Conservation (phyloP, 306 rosid species). For the Corylus americana region DNA sequence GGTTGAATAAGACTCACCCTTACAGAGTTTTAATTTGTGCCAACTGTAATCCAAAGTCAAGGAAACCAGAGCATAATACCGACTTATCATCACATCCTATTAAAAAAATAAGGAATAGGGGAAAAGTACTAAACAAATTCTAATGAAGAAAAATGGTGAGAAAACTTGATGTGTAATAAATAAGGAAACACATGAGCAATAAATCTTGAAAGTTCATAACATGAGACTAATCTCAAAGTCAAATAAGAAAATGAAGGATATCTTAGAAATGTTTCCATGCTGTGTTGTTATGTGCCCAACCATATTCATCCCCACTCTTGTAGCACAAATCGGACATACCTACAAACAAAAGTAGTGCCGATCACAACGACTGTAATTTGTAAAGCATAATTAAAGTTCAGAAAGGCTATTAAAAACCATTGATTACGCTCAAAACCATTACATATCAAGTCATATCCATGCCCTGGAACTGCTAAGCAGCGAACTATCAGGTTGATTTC, state of each 20-base stretch:
- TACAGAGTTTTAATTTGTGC: conserved; percentile 44
- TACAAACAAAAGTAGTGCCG: conserved; percentile 37
- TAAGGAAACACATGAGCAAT: neutral
- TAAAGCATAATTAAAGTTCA: conserved; percentile 16
- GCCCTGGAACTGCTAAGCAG: neutral
- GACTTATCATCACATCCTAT: conserved; percentile 13
- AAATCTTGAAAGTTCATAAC: conserved; percentile 1
- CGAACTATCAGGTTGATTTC: neutral
- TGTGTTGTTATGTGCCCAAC: conserved; percentile 65
- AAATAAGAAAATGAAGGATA: conserved; percentile 56
- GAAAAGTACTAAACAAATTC: neutral
- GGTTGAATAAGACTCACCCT: conserved; percentile 41
- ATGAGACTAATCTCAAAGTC: neutral
- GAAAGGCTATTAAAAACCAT: conserved; percentile 1
- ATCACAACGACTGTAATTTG: conserved; percentile 27
- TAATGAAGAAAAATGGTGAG: neutral
- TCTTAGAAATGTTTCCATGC: conserved; percentile 55
- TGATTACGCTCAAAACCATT: conserved; percentile 3
- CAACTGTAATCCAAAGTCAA: conserved; percentile 57
- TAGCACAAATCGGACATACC: conserved; percentile 69
- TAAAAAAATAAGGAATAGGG: neutral
- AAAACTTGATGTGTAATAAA: neutral
- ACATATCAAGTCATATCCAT: conserved; percentile 18
- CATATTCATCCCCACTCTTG: conserved; percentile 52
- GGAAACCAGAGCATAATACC: conserved; percentile 36